Base-by-base conservation (phyloP, 331 rosid genomes). In the Acacia pycnantha region DNA sequence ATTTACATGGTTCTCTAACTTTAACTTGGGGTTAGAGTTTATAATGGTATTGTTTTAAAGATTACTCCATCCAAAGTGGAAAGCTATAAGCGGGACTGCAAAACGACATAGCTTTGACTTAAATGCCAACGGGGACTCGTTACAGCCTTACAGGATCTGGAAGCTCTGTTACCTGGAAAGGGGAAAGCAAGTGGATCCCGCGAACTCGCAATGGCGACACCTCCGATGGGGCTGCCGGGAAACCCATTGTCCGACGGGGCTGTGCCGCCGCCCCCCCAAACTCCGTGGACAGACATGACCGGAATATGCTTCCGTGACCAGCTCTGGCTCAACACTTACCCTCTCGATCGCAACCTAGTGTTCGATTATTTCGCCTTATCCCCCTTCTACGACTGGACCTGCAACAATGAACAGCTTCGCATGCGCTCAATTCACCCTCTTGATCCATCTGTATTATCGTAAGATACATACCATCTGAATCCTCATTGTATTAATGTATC, bases 291-390 rank as follows among this genome's bases (percentile, higher is more conserved):
- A 0, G 59, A 72, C 13, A 72, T 72, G 76, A 72, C 76, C 15
- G 76, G 76, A 26, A 72, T 72, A 72, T 72, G 76, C 59, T 72
- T 72, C 61, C 40, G 76, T 22, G 76, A 72, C 15, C 76, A 72
- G 13, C 76, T 72, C 14, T 72, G 76, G 77, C 62, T 95, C n/a
- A 93, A 91, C 86, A 88, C 92, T 3, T 93, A 88, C 79, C 97
- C 97, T 15, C 90, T 95, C 4, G 99, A 93, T 87, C 94, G 98
- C 74, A 93, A 93, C 73, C 73, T 95, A 27, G 99, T 95, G n/a
- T 95, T 95, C 83, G 99, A 95, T 85, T 95, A 93, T 89, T 95
- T 93, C 73, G 99, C 99, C 10, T 72, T 95, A 11, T 93, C 99
- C 18, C 94, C 97, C 16, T 95, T 95, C 92, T 95, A 93, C 81